Evolutionary conservation across 2,329 filamentous ascomycete genomes (phyloP).

Genomic region (Dactylella cylindrospora): DNA sequence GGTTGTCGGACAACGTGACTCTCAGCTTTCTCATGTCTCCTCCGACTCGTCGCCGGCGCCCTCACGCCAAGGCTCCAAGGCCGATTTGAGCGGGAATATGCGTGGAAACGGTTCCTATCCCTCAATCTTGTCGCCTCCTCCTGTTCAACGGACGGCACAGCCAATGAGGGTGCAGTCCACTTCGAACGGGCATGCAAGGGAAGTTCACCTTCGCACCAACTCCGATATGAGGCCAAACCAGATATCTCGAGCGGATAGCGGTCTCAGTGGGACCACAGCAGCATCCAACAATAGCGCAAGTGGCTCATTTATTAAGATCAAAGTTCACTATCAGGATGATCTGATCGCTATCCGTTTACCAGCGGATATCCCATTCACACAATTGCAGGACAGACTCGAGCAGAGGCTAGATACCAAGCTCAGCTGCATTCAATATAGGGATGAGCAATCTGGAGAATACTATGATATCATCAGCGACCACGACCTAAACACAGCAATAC

Average conservation of each 20-base stretch:
- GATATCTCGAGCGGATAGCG: constrained; percentile 59
- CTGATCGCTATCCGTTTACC: constrained; percentile 89
- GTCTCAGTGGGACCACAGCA: constrained; percentile 55
- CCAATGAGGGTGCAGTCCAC: constrained; percentile 47
- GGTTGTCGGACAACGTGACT: constrained; percentile 62
- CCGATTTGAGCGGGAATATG: constrained; percentile 59
- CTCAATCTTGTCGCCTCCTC: constrained; percentile 59
- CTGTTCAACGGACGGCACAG: constrained; percentile 49
- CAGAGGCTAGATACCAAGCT: constrained; percentile 75
- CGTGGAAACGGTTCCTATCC: constrained; percentile 58
- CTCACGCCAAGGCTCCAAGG: constrained; percentile 67
- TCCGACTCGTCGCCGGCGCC: constrained; percentile 63
- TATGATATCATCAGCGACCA: constrained; percentile 74
- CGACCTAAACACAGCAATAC: constrained; percentile 76
- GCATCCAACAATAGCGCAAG: constrained; percentile 51
- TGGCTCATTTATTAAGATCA: constrained; percentile 75
- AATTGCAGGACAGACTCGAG: constrained; percentile 78
- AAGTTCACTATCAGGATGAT: constrained; percentile 89
- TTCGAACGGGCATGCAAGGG: constrained; percentile 54
- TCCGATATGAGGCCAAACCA: constrained; percentile 51
- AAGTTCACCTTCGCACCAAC: constrained; percentile 51
- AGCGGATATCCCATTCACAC: constrained; percentile 72
- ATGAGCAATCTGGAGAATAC: constrained; percentile 75
- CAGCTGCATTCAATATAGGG: constrained; percentile 77
- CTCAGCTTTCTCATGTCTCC: constrained; percentile 66